Base-by-base conservation (phyloP, 108 stramenopile species). In the Stephanodiscus minutulus region DNA sequence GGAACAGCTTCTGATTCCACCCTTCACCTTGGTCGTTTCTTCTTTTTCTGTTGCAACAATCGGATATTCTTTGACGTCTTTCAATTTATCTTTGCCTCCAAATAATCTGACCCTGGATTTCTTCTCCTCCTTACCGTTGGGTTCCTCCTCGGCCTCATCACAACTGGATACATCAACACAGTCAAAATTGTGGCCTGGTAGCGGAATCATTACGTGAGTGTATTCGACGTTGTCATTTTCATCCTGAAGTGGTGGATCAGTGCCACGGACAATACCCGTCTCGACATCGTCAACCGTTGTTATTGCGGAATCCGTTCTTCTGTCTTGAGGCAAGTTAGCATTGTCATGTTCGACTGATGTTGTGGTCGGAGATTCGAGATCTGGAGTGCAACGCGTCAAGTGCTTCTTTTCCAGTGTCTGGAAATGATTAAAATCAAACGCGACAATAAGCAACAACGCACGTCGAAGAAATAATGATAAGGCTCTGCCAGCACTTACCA, bases 321-420 rank as follows among this genome's bases (percentile, higher is more conserved):
- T 25, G 24, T 55, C 54, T 63, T 59, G 15, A 63, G 15, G 61
- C 29, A 65, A 39, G 37, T 28, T 43, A 15, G 21, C 24, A 21
- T 37, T 15, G 29, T 9, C 4, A 21, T 21, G 2, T 33, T 46
- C 21, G 15, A 27, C 17, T 9, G 35, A 55, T 25, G 56, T 39
- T 36, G 72, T 22, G 43, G 15, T 5, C 55, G 21, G 36, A 0
- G 73, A 44, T 50, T 63, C 61, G 50, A 29, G 56, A 21, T 52
- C 36, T 29, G 72, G 64, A 11, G 25, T 2, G 5, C 63, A 55
- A 17, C 53, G 56, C 33, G 60, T 36, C 73, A 74, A 50, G 66
- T 74, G 55, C 8, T 74, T 52, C 47, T 61, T 61, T 66, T 61
- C 66, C 8, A 74, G 43, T 29, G 73, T 66, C 73, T 74, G 39